A percentile compares a stretch with the other conserved stretches of the same genome.
Conservation (phyloP, 176 grass and related monocot genomes). For the Tillandsia fasciculata region DNA sequence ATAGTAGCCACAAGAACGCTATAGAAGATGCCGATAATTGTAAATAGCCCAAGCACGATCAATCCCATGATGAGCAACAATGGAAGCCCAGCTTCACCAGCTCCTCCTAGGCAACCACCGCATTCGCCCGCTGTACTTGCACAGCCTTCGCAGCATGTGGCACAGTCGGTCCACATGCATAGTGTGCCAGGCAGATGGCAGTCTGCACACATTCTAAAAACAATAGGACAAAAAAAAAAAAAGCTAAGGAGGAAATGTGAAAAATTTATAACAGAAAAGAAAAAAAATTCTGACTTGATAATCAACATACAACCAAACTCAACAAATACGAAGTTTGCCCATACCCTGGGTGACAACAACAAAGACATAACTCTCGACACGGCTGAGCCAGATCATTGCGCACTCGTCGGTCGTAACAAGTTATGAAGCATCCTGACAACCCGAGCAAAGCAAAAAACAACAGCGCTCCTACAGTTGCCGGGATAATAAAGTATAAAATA, state of each 20-base stretch:
- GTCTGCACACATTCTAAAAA: constrained; percentile 71
- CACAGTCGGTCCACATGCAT: constrained; percentile 93
- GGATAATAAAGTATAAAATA: constrained; percentile 7
- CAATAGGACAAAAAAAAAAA: constrained; percentile 5
- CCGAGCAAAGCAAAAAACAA: constrained; percentile 92
- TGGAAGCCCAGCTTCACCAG: constrained; percentile 60
- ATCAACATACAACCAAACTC: background rate
- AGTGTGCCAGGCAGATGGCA: constrained; percentile 81
- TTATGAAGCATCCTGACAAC: constrained; percentile 95
- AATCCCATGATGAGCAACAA: constrained; percentile 81
- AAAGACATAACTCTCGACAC: constrained; percentile 91
- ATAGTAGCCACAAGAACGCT: constrained; percentile 74
- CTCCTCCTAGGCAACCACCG: constrained; percentile 79
- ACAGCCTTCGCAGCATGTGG: constrained; percentile 84
- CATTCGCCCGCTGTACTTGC: constrained; percentile 71
- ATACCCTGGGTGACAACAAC: constrained; percentile 98
- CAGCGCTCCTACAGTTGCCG: constrained; percentile 56
- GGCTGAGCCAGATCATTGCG: constrained; percentile 88
- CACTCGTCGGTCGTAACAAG: constrained; percentile 88
- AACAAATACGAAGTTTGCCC: background rate
- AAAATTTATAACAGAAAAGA: background rate
- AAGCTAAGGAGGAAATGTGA: background rate
- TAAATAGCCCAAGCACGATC: constrained; percentile 57
- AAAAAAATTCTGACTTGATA: background rate
- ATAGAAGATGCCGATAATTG: constrained; percentile 68